Percentiles rank a stretch among this genome's conserved stretches.
These are phyloP conservation scores for Hevea brasiliensis DNA, from an alignment of 345 rosid species.

Conservation along the genomic window DNA sequence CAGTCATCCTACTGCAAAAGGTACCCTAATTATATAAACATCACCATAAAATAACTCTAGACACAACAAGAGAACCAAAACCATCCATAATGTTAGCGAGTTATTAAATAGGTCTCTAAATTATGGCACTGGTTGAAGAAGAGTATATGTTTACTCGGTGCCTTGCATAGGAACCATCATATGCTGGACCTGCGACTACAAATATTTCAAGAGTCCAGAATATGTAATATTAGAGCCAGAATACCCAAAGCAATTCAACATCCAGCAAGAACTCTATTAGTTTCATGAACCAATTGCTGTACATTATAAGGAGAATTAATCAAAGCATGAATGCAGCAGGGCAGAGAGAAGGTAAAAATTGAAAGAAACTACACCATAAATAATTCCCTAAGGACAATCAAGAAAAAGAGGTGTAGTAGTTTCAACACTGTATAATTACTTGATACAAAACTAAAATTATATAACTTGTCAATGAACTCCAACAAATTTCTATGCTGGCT, in stretches of 20 bases:
- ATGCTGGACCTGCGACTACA: constrained; percentile 55
- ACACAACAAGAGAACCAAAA: constrained; percentile 11
- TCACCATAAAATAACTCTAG: neutral
- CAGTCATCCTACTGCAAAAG: neutral
- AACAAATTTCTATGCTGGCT: neutral
- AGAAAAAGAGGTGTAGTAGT: no score
- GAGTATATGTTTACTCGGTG: constrained; percentile 39
- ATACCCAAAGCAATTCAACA: neutral
- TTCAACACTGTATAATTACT: neutral
- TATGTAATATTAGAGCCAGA: neutral
- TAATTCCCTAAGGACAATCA: neutral
- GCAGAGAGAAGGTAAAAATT: neutral
- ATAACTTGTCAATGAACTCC: neutral
- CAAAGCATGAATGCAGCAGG: neutral
- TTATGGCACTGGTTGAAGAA: constrained; percentile 1
- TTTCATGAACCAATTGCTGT: neutral
- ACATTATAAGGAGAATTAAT: constrained; percentile 3
- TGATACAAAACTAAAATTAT: neutral
- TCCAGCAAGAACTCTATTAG: neutral
- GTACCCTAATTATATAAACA: constrained; percentile 12
- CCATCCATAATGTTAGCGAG: constrained; percentile 7
- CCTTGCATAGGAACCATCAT: constrained; percentile 67
- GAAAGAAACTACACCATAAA: neutral
- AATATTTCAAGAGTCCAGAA: neutral
- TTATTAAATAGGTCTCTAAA: constrained; percentile 16